Percentiles rank a stretch among this genome's conserved stretches.
These are phyloP conservation scores for Puya raimondii DNA, from an alignment of 176 grass and related monocot genomes.

Conservation along the genomic window DNA sequence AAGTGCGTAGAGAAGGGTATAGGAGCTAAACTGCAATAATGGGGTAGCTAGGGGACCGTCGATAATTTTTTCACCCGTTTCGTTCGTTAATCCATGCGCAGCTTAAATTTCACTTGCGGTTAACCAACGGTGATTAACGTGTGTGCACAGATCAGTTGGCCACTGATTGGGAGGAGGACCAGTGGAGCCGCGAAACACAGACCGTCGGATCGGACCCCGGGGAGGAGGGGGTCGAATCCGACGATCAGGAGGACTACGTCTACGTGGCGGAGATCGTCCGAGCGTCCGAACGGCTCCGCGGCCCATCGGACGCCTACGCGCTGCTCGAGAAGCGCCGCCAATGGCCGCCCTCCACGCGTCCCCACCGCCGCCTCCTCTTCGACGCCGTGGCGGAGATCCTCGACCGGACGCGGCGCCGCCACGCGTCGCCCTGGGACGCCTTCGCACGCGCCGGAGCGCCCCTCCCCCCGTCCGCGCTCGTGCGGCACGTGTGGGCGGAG, in stretches of 20 bases:
- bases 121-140: too few species aligned
- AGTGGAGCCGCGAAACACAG: neutral
- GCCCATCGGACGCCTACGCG: constrained; percentile 27
- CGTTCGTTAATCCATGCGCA: too few species aligned
- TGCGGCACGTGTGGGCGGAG: constrained; percentile 44
- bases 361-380: constrained; percentile 44
- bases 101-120: too few species aligned
- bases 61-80: too few species aligned
- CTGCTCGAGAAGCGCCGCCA: constrained; percentile 21
- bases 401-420: constrained; percentile 24
- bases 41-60: too few species aligned
- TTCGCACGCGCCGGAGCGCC: neutral
- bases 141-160: neutral
- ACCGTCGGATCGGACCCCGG: neutral
- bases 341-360: constrained; percentile 23
- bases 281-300: constrained; percentile 7
- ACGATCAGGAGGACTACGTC: constrained; percentile 29
- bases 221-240: neutral
- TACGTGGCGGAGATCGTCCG: constrained; percentile 53
- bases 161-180: constrained; percentile 7
- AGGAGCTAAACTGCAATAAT: too few species aligned
- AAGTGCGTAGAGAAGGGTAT: too few species aligned
- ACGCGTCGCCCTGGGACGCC: constrained; percentile 42
- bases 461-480: constrained; percentile 12
- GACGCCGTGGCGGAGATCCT: constrained; percentile 52